phyloP scores from a whole-genome alignment of 192 early-diverging fungal genomes.

The Funneliformis geosporum region DNA sequence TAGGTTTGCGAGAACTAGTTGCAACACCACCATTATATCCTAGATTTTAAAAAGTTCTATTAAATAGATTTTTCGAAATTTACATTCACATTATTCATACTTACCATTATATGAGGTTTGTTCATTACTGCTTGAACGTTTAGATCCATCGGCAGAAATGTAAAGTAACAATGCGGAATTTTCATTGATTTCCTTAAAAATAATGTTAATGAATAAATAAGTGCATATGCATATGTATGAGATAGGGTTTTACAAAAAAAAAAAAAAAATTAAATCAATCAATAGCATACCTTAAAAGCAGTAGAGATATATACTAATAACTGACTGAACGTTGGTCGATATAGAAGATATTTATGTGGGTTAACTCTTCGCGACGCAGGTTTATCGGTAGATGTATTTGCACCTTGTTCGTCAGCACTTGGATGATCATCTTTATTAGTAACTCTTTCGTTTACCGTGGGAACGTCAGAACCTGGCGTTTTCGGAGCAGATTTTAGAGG shows the following conservation, averaged over 20 bases:
- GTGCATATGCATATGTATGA: background rate
- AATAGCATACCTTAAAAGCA: slow-evolving; percentile 74
- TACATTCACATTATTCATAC: background rate
- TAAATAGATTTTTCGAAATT: background rate
- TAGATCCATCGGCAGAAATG: slow-evolving; percentile 83
- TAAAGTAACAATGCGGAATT: slow-evolving; percentile 87
- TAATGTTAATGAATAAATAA: background rate
- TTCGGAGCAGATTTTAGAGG: slow-evolving; percentile 36
- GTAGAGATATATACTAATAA: slow-evolving; percentile 89
- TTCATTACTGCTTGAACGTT: slow-evolving; percentile 46
- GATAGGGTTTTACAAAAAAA: background rate
- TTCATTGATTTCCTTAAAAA: slow-evolving; percentile 72
- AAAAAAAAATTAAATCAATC: background rate
- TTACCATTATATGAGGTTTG: slow-evolving; percentile 46
- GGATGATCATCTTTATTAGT: background rate
- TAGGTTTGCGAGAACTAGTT: slow-evolving; percentile 63
- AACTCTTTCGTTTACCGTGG: slow-evolving; percentile 19
- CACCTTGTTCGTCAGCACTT: slow-evolving; percentile 38
- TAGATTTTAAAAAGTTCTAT: slow-evolving; percentile 27
- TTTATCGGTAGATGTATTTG: slow-evolving; percentile 36
- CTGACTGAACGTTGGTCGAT: slow-evolving; percentile 88
- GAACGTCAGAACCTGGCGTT: slow-evolving; percentile 33
- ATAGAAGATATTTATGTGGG: slow-evolving; percentile 91
- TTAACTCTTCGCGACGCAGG: slow-evolving; percentile 44
- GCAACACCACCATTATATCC: slow-evolving; percentile 78